Base-by-base conservation (phyloP, 768 basidiomycete species). In the Boletus edulis region DNA sequence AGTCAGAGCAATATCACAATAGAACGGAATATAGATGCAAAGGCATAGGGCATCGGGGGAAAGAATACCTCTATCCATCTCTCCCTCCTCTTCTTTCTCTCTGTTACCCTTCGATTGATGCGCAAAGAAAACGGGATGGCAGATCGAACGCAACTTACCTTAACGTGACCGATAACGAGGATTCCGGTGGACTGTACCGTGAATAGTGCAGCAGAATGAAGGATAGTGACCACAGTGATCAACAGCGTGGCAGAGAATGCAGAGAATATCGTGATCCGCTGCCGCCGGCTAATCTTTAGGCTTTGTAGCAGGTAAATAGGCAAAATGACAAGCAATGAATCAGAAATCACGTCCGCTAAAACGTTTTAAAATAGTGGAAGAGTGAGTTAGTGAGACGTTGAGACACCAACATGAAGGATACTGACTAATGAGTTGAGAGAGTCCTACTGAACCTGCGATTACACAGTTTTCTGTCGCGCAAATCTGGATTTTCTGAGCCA, bases 391-490 rank as follows among this genome's bases (percentile, higher is more conserved):
- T 35, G 34, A 35, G 34, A 35, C 34, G 12, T 35, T 14, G 34
- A 14, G 11, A 14, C 4, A 6, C 11, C 3, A 35, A 35, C 11
- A 35, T 10, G 42, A 32, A 12, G 13, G 6, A 41, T 11, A 52
- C 62, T 48, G 24, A 71, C 67, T 65, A 32, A 67, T 54, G 20
- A 69, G 51, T 34, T 61, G 57, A 13, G 59, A 53, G 22, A 71
- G 3, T 24, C 48, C 67, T 0, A 61, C 57, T 2, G 56, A 24
- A 13, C 7, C 9, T 1, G 38, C 37, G 12, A 60, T 13, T 2
- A 3, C 0, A 39, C 69, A 69, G 0, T 17, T 5, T 7, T 52
- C 0, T 1, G 20, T 5, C 29, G 46, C 0, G 22, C 65, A 67
- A 4, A 62, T 41, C 2, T 12, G 10, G 13, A 61, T 45, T 18